Evolutionary conservation across 495 filamentous ascomycete species (phyloP).

Genomic region (Parmelia sp.): DNA sequence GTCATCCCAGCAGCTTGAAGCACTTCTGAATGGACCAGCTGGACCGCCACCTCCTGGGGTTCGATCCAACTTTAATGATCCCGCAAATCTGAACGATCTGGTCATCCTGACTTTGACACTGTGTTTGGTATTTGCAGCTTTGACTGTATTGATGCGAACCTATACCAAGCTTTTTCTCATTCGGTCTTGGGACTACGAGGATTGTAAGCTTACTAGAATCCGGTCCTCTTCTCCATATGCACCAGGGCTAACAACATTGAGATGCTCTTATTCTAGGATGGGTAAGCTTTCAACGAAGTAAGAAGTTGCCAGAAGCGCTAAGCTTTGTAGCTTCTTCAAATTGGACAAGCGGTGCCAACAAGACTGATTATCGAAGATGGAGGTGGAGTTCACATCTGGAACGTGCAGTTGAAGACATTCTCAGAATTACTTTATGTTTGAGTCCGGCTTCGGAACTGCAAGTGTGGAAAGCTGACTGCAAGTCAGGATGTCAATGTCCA

Average conservation of each 20-base stretch:
- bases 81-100: background rate
- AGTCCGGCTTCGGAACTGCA: background rate
- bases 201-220: slow-evolving; percentile 13
- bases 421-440: slow-evolving; percentile 20
- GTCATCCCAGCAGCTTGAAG: too few relatives aligned
- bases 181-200: slow-evolving; percentile 15
- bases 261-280: slow-evolving; percentile 18
- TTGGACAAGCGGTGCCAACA: background rate
- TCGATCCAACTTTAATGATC: slow-evolving; percentile 2
- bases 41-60: slow-evolving; percentile 9
- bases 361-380: background rate
- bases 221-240: background rate
- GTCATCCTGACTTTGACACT: background rate
- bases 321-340: background rate
- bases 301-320: background rate
- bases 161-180: slow-evolving; percentile 20
- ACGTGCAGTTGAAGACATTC: slow-evolving; percentile 16
- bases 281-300: slow-evolving; percentile 2
- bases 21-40: slow-evolving; percentile 16
- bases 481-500: slow-evolving; percentile 14
- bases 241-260: background rate
- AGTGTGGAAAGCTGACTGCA: background rate
- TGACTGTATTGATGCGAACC: slow-evolving; percentile 12
- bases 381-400: slow-evolving; percentile 18
- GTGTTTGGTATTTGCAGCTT: slow-evolving; percentile 1